Percentiles rank a stretch among this genome's conserved stretches.
These are phyloP conservation scores for Yueomyces sp. DNA, from an alignment of 1,139 yeast genomes.

Conservation along the genomic window DNA sequence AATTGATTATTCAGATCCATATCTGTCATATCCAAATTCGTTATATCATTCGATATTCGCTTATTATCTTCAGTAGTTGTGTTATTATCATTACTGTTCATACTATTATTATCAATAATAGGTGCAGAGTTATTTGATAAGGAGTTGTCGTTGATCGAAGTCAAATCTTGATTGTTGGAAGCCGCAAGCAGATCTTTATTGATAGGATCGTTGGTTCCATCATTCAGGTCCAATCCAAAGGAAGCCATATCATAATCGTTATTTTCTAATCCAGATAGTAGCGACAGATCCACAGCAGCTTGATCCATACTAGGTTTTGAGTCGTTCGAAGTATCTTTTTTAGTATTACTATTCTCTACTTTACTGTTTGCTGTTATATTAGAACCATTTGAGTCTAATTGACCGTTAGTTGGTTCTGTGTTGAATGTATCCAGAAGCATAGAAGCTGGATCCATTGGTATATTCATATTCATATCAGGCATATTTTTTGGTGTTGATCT, in stretches of 20 bases:
- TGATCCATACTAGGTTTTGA: background rate
- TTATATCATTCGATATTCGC: background rate
- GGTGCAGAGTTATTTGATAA: slow-evolving; percentile 2
- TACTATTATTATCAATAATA: slow-evolving; percentile 2
- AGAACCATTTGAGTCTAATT: too few relatives aligned
- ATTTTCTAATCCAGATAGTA: background rate
- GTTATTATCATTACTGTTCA: slow-evolving; percentile 3
- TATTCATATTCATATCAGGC: slow-evolving; percentile 6
- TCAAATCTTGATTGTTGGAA: background rate
- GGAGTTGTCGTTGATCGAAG: slow-evolving; percentile 1
- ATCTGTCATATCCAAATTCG: background rate
- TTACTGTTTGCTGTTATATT: too few relatives aligned
- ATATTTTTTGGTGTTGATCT: slow-evolving; percentile 6
- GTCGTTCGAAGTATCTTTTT: background rate
- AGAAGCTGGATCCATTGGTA: slow-evolving; percentile 10
- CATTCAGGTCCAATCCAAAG: background rate
- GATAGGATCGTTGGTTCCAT: background rate
- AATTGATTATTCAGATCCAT: background rate
- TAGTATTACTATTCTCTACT: background rate
- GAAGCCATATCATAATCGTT: background rate
- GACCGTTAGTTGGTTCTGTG: too few relatives aligned
- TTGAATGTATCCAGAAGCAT: slow-evolving; percentile 4
- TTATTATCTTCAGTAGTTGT: background rate
- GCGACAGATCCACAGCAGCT: background rate
- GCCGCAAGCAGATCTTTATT: background rate